Base-by-base conservation (phyloP, 805 yeast species). In the Pichia nanzhaoensis region DNA sequence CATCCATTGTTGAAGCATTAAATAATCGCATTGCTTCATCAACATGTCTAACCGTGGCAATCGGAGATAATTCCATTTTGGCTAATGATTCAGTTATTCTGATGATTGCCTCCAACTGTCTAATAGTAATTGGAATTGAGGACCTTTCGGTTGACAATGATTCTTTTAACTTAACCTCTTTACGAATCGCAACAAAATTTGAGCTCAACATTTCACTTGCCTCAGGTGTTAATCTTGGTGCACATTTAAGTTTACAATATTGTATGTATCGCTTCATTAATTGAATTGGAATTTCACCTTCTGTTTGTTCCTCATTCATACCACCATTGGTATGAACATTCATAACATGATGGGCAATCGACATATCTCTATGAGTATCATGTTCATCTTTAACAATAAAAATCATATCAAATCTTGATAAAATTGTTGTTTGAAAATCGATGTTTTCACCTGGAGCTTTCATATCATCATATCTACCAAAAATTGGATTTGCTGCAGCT, bases 361-460 rank as follows among this genome's bases (percentile, higher is more conserved):
- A 78, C 38, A 81, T 75, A 69, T 93, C 99, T 58, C 95, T 74
- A 34, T 70, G 75, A 53, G 82, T 86, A 60, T 89, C 82, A 64
- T 93, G 98, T 44, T 85, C 96, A 67, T 93, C 99, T 59, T 89
- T 91, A 43, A 93, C 95, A 56, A 93, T 87, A 67, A 88, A 93
- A 58, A 93, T 93, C 98, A 93, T 93, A 67, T 93, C 99, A 63
- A 93, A 93, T 69, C 99, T 84, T 12, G 99, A 93, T 64, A 93
- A 72, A 66, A 93, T 85, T 1, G 99, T 91, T 1, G 96, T 86
- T 66, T 93, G 99, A 70, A 93, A 93, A 64, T 93, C 99, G 57
- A 93, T 91, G 59, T 93, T 93, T 61, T 93, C 99, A 50, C 99
- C 98, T 0, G 99, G 96, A 33, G 95, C 81, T 65, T 89, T 91